phyloP scores from a whole-genome alignment of 306 rosid genomes.

The Quercus glauca region DNA sequence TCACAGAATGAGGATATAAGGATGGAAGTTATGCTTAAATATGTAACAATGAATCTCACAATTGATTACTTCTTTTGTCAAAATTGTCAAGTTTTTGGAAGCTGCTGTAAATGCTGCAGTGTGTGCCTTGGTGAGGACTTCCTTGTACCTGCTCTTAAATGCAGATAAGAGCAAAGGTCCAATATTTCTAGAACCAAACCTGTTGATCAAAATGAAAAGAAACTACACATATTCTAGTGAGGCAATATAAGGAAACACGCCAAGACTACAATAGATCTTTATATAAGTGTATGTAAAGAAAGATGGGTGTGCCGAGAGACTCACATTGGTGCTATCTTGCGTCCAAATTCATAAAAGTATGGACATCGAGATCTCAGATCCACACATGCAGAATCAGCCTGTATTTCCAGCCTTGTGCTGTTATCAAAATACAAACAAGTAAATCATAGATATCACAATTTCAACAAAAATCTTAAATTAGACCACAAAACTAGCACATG shows the following conservation, averaged over 20 bases:
- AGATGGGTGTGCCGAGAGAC: constrained; percentile 19
- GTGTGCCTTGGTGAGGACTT: constrained; percentile 92
- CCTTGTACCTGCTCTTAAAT: constrained; percentile 83
- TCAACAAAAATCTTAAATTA: constrained; percentile 2
- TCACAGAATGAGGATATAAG: constrained; percentile 9
- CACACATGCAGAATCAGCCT: constrained; percentile 79
- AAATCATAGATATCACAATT: constrained; percentile 7
- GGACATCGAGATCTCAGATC: constrained; percentile 80
- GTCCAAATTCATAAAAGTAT: constrained; percentile 91
- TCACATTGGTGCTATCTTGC: constrained; percentile 90
- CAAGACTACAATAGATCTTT: background rate
- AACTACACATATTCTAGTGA: background rate
- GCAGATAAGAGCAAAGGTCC: constrained; percentile 86
- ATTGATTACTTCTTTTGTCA: constrained; percentile 80
- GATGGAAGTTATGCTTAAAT: constrained; percentile 9
- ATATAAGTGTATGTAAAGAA: constrained; percentile 11
- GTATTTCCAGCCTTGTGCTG: constrained; percentile 89
- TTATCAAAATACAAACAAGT: constrained; percentile 13
- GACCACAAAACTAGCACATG: background rate
- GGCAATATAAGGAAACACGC: constrained; percentile 4
- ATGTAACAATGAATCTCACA: constrained; percentile 46
- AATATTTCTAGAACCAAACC: constrained; percentile 75
- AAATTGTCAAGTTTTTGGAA: constrained; percentile 57
- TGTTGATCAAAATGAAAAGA: constrained; percentile 31
- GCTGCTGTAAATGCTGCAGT: constrained; percentile 58